A percentile compares a stretch with the other conserved stretches of the same genome.
Conservation (phyloP, 2,329 filamentous ascomycete genomes). For the Colletotrichum caudatum region DNA sequence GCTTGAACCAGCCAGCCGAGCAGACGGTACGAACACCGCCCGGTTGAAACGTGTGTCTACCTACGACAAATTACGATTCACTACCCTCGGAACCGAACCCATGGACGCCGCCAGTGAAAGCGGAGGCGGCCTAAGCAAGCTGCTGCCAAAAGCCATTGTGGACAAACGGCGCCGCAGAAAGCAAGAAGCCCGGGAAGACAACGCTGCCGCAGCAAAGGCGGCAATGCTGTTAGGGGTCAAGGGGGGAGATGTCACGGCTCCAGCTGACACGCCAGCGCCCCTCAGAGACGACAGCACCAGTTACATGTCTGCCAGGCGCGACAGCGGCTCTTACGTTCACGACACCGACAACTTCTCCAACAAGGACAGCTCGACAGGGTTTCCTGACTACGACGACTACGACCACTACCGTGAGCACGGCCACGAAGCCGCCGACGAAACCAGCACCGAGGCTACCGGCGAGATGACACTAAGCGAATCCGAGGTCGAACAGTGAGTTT, state of each 20-base stretch:
- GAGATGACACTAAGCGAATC: slow-evolving; percentile 23
- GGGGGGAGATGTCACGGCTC: slow-evolving; percentile 37
- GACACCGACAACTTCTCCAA: slow-evolving; percentile 43
- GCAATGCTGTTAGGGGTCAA: slow-evolving; percentile 40
- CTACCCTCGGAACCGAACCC: slow-evolving; percentile 9
- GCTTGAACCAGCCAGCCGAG: slow-evolving; percentile 28
- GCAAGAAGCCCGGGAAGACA: slow-evolving; percentile 56
- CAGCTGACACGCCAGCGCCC: slow-evolving; percentile 40
- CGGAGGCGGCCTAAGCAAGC: slow-evolving; percentile 56
- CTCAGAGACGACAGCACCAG: slow-evolving; percentile 47
- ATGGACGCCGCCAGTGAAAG: slow-evolving; percentile 30
- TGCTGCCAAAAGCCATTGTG: slow-evolving; percentile 65
- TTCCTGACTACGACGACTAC: slow-evolving; percentile 34
- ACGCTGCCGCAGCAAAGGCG: slow-evolving; percentile 42
- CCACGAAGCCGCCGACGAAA: slow-evolving; percentile 17
- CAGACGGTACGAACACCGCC: background rate
- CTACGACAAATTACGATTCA: slow-evolving; percentile 22
- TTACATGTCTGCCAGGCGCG: slow-evolving; percentile 53
- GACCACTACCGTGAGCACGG: slow-evolving; percentile 14
- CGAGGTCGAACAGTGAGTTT: slow-evolving; percentile 23
- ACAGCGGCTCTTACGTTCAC: slow-evolving; percentile 51
- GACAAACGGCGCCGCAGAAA: slow-evolving; percentile 63
- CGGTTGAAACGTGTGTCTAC: slow-evolving; percentile 16
- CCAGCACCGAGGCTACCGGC: slow-evolving; percentile 24
- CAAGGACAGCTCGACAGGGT: slow-evolving; percentile 33